Base-by-base conservation (phyloP, 768 basidiomycete species). In the Amanita rubescens region DNA sequence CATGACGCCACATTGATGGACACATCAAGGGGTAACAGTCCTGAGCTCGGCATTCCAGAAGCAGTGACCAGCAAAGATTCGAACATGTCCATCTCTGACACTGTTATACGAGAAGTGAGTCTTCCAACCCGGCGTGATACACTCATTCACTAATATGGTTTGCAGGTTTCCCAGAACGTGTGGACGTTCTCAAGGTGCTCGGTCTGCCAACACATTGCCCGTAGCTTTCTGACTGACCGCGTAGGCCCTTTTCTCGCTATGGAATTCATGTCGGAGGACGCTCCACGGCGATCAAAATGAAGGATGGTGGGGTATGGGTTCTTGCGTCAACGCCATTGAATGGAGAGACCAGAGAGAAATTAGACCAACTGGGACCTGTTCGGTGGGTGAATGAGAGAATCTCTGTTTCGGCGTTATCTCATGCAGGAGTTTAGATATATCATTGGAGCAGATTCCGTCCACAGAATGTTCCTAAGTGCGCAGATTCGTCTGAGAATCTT, bases 241-340 rank as follows among this genome's bases (percentile, higher is more conserved):
- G 2, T 53, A 87, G 86, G 42, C 84, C 86, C 1, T 90, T 90
- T 62, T 63, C 77, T 11, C 78, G 89, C 39, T 80, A 77, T 55
- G 80, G 82, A 8, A 7, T 90, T 24, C 88, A 90, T 3, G 70
- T 93, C 25, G 93, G 93, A 1, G 90, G 91, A 17, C 74, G 93
- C 42, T 84, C 89, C 6, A 94, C 91, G 0, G 93, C 90, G 0
- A 73, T 94, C 60, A 80, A 76, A 66, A 73, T 94, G 20, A 67
- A 68, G 35, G 75, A 78, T 47, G 82, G 85, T 34, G 82, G 79
- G 11, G 82, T 94, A 24, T 94, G 89, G 81, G 74, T 93, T 11
- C 71, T 91, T n/a, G 90, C 88, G 0, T 91, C 89, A 1, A 85
- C 85, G 7, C 85, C 87, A 0, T 69, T 90, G 50, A 78, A 80